A percentile compares a stretch with the other conserved stretches of the same genome.
Evolutionary conservation across 805 yeast species (phyloP).

Genomic region (Monosporozyma servazzii): DNA sequence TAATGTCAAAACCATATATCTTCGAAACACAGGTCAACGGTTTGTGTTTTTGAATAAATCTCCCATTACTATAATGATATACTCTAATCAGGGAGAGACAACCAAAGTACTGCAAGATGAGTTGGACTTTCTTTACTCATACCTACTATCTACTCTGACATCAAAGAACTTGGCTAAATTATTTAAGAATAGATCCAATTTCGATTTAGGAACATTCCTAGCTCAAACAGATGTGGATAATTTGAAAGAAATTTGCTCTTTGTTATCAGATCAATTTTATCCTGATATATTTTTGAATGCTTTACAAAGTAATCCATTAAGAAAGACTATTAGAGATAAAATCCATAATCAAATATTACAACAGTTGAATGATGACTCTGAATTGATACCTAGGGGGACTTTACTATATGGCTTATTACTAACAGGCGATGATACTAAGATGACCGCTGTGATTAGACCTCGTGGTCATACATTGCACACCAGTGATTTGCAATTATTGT

Average conservation of each 20-base stretch:
- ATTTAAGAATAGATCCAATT: constrained; percentile 63
- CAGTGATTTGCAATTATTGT: constrained; percentile 66
- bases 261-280: constrained; percentile 40
- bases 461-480: constrained; percentile 69
- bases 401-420: constrained; percentile 70
- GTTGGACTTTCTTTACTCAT: constrained; percentile 63
- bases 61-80: constrained; percentile 69
- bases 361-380: constrained; percentile 16
- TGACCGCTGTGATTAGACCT: constrained; percentile 69
- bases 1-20: constrained; percentile 37
- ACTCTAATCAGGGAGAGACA: constrained; percentile 48
- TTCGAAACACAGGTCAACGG: constrained; percentile 8
- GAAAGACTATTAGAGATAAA: constrained; percentile 46
- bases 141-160: constrained; percentile 74
- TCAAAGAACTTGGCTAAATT: constrained; percentile 64
- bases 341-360: constrained; percentile 30
- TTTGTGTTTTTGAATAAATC: constrained; percentile 53
- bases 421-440: constrained; percentile 44
- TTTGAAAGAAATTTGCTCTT: constrained; percentile 52
- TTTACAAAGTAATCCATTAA: constrained; percentile 51
- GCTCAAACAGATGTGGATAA: constrained; percentile 69
- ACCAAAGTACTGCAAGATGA: constrained; percentile 49
- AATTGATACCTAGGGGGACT: constrained; percentile 35
- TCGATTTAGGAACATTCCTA: constrained; percentile 67
- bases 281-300: constrained; percentile 59